Evolutionary conservation across 306 rosid species (phyloP).

Genomic region (Quercus alba): DNA sequence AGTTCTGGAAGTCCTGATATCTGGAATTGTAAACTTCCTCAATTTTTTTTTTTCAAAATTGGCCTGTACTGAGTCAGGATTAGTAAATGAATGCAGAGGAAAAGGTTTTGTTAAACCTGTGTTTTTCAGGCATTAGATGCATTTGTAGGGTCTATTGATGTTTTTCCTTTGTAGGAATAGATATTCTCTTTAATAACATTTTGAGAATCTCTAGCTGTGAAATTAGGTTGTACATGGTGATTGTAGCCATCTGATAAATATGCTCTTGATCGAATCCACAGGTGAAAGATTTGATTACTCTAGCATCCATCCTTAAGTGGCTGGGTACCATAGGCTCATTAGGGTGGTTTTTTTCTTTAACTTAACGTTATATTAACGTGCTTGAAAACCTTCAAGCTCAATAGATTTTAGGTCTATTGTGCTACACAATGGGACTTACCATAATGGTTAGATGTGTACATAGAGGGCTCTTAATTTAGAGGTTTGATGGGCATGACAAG

Average conservation of each 20-base stretch:
- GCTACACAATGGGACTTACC: no score
- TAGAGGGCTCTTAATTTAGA: no score
- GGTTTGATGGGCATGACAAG: no score
- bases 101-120: background rate
- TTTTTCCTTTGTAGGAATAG: background rate
- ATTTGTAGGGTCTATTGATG: background rate
- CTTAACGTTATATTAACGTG: no score
- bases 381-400: no score
- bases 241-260: background rate
- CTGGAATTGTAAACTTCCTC: slow-evolving; percentile 10
- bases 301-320: background rate
- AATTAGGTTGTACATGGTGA: background rate
- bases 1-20: slow-evolving; percentile 59
- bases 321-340: no score
- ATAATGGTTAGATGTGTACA: no score
- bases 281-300: background rate
- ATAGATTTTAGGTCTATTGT: no score
- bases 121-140: background rate
- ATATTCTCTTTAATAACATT: background rate
- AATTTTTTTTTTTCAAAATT: background rate
- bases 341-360: no score
- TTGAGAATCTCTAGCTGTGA: background rate
- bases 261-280: background rate
- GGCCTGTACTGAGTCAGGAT: background rate
- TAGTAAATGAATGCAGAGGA: background rate